Evolutionary conservation across 345 rosid species (phyloP).

Genomic region (Melaleuca quinquenervia): DNA sequence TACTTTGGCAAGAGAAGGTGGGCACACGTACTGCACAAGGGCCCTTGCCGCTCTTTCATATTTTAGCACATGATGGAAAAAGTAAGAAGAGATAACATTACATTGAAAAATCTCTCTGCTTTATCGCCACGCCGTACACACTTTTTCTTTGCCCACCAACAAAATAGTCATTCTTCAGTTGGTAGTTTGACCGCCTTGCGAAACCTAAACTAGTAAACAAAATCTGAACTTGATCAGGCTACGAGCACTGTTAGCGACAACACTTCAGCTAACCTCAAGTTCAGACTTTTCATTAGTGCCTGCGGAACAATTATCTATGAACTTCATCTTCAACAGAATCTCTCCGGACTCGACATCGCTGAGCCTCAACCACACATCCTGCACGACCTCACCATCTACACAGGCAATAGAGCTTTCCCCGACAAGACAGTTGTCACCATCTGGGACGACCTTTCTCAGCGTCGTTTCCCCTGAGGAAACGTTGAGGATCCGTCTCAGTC

Average conservation of each 20-base stretch:
- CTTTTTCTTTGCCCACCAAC: not conserved
- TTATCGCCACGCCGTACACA: not conserved
- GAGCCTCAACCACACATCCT: slow-evolving; percentile 80
- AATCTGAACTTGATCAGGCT: not conserved
- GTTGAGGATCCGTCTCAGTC: slow-evolving; percentile 60
- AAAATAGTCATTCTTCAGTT: not conserved
- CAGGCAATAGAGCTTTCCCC: slow-evolving; percentile 77
- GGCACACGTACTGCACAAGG: not conserved
- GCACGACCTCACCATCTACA: slow-evolving; percentile 73
- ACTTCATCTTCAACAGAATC: slow-evolving; percentile 69
- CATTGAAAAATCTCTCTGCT: not conserved
- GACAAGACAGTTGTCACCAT: slow-evolving; percentile 65
- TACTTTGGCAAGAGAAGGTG: not conserved
- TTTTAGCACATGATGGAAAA: not conserved
- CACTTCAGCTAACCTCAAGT: not conserved
- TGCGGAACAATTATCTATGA: slow-evolving; percentile 30
- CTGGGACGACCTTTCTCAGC: slow-evolving; percentile 74
- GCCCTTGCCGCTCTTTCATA: not conserved
- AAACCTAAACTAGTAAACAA: not conserved
- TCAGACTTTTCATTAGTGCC: not conserved
- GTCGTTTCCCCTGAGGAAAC: slow-evolving; percentile 62
- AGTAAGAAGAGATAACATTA: not conserved
- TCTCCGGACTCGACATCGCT: slow-evolving; percentile 87
- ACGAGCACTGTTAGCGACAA: not conserved
- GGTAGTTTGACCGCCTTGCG: not conserved